Conservation (phyloP, 345 rosid species). For the Raphanus raphanistrum region DNA sequence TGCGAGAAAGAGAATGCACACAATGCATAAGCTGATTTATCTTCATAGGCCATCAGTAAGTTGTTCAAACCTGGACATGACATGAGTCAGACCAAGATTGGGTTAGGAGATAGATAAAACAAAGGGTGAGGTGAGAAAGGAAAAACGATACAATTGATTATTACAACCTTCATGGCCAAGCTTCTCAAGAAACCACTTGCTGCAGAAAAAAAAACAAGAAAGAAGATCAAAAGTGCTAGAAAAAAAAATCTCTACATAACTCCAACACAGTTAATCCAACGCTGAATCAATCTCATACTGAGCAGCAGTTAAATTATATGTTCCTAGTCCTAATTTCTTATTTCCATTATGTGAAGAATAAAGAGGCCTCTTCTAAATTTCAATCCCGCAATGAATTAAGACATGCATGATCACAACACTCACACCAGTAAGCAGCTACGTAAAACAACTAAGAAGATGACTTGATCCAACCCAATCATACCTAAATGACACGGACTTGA, state of each 20-base stretch:
- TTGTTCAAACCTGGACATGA: conserved; percentile 68
- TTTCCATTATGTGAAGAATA: not conserved
- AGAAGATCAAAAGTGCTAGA: conserved; percentile 18
- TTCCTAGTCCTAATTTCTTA: not conserved
- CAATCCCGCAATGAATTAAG: conserved; percentile 5
- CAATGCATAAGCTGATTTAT: conserved; percentile 89
- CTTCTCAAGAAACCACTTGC: conserved; percentile 95
- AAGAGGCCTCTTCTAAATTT: not conserved
- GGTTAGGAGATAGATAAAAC: not conserved
- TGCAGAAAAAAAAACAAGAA: conserved; percentile 42
- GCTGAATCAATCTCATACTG: not conserved
- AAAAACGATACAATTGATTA: conserved; percentile 6
- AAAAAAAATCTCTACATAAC: conserved; percentile 6
- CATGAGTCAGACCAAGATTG: not conserved
- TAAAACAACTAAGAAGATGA: not conserved
- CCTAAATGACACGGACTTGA: not conserved
- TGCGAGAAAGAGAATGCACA: conserved; percentile 81
- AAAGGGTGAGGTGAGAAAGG: not conserved
- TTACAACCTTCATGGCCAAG: conserved; percentile 85
- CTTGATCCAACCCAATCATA: not conserved
- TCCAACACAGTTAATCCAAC: not conserved
- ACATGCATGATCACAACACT: not conserved
- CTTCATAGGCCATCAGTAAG: conserved; percentile 84
- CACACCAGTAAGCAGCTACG: not conserved
- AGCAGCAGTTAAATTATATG: not conserved